A percentile compares a stretch with the other conserved stretches of the same genome.
Conservation (phyloP, 1,139 yeast genomes). For the Nakaseomyces kungkrabaensis region DNA sequence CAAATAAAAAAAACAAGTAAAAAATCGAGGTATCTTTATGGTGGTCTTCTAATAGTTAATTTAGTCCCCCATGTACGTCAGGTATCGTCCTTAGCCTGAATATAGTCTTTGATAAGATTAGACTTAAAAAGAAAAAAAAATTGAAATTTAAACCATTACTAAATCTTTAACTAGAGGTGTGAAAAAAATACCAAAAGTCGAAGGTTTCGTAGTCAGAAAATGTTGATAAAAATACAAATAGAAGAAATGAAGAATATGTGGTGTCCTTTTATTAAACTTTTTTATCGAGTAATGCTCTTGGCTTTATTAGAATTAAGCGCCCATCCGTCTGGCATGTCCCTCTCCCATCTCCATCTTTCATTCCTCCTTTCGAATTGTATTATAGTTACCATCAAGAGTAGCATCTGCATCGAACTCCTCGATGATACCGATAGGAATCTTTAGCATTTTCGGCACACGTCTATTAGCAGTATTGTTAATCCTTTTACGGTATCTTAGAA, state of each 20-base stretch:
- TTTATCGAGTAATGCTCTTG: too few relatives aligned
- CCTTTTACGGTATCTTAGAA: slow-evolving; percentile 24
- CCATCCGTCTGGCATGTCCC: too few relatives aligned
- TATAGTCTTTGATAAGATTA: not conserved
- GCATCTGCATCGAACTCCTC: slow-evolving; percentile 15
- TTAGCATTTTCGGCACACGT: slow-evolving; percentile 21
- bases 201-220: not conserved
- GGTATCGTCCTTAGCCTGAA: not conserved
- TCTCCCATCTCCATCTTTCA: not conserved
- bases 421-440: slow-evolving; percentile 21
- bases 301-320: too few relatives aligned
- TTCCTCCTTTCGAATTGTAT: slow-evolving; percentile 8
- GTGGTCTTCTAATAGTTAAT: too few relatives aligned
- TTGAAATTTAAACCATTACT: too few relatives aligned
- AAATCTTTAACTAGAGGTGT: not conserved
- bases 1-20: too few relatives aligned
- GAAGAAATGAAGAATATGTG: not conserved
- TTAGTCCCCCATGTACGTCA: too few relatives aligned
- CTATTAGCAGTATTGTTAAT: slow-evolving; percentile 22
- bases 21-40: not conserved
- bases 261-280: too few relatives aligned
- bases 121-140: too few relatives aligned
- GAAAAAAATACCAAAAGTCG: too few relatives aligned
- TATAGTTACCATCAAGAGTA: slow-evolving; percentile 17
- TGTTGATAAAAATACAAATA: not conserved